Evolutionary conservation across 768 basidiomycete species (phyloP).

Genomic region (Galerina sulciceps): DNA sequence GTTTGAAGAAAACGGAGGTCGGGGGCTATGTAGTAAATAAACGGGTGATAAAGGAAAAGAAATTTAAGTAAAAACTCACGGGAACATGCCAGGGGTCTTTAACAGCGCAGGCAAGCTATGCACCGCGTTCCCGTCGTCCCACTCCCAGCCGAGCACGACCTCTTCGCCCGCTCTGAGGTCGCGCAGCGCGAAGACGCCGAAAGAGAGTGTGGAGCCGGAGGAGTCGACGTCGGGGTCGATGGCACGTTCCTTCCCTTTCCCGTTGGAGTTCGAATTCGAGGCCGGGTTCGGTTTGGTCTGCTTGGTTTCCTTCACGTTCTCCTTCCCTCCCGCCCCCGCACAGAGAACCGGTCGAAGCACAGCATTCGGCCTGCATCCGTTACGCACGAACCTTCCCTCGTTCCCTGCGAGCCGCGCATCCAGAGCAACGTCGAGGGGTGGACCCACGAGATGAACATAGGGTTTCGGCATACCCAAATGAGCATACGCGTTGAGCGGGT

Average conservation of each 20-base stretch:
- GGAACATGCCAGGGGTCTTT: conserved; percentile 56
- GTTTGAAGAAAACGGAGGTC: conserved; percentile 4
- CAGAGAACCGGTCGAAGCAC: conserved; percentile 61
- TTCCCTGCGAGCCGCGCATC: conserved; percentile 78
- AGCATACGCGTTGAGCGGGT: conserved; percentile 88
- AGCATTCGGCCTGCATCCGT: conserved; percentile 70
- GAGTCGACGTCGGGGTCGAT: conserved; percentile 20
- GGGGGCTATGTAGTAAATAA: neutral
- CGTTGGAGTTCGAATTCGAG: neutral
- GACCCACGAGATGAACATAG: conserved; percentile 78
- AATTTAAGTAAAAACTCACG: conserved; percentile 47
- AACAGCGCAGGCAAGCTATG: conserved; percentile 77
- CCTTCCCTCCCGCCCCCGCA: conserved; percentile 15
- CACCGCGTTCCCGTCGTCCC: conserved; percentile 91
- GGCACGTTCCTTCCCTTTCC: conserved; percentile 11
- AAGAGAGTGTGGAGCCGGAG: conserved; percentile 50
- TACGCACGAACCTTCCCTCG: conserved; percentile 63
- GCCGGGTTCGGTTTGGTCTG: conserved; percentile 10
- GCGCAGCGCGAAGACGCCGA: conserved; percentile 80
- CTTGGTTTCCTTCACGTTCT: conserved; percentile 12
- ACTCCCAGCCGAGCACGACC: conserved; percentile 92
- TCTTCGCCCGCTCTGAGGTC: conserved; percentile 83
- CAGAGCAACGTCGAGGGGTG: conserved; percentile 77
- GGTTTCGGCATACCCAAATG: conserved; percentile 84
- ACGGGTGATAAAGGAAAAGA: neutral